Percentiles rank a stretch among this genome's conserved stretches.
Evolutionary conservation across 352 stramenopile genomes (phyloP).

Genomic region (Phytopythium delawarense): DNA sequence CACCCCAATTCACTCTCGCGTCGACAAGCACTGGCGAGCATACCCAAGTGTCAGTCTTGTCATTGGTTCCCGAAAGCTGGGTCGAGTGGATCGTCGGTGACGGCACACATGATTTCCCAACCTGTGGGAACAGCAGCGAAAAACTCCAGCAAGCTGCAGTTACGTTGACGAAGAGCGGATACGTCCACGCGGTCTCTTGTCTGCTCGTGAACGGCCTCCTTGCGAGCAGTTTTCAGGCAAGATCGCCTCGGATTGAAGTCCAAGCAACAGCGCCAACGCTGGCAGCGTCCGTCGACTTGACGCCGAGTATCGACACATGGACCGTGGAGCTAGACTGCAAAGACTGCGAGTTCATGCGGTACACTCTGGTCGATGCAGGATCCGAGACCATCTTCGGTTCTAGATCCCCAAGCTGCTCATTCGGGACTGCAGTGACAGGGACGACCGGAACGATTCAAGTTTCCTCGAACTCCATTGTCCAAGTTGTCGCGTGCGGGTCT

Average conservation of each 20-base stretch:
- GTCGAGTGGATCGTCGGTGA: conserved; percentile 40
- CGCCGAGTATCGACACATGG: conserved; percentile 35
- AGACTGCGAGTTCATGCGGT: conserved; percentile 48
- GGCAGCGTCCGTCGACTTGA: conserved; percentile 21
- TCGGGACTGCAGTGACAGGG: conserved; percentile 17
- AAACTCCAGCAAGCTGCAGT: conserved; percentile 12
- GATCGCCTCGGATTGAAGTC: conserved; percentile 41
- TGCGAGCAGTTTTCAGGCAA: conserved; percentile 44
- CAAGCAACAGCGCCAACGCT: conserved; percentile 31
- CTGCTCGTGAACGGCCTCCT: conserved; percentile 21
- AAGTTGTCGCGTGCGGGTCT: conserved; percentile 36
- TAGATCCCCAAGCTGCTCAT: conserved; percentile 38
- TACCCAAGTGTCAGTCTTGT: conserved; percentile 28
- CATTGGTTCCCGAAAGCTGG: conserved; percentile 41
- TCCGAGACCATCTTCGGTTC: not conserved
- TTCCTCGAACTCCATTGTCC: conserved; percentile 34
- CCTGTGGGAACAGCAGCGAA: conserved; percentile 14
- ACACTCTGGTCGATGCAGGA: conserved; percentile 11
- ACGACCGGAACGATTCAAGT: conserved; percentile 15
- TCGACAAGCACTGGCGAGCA: conserved; percentile 10
- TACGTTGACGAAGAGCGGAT: conserved; percentile 31
- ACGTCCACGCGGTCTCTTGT: conserved; percentile 55
- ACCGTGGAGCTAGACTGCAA: conserved; percentile 25
- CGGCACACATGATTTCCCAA: conserved; percentile 53
- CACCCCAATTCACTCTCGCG: conserved; percentile 25